These are phyloP conservation scores for Marasmius oreades DNA, from an alignment of 1,284 basidiomycete genomes.

Conservation along the genomic window DNA sequence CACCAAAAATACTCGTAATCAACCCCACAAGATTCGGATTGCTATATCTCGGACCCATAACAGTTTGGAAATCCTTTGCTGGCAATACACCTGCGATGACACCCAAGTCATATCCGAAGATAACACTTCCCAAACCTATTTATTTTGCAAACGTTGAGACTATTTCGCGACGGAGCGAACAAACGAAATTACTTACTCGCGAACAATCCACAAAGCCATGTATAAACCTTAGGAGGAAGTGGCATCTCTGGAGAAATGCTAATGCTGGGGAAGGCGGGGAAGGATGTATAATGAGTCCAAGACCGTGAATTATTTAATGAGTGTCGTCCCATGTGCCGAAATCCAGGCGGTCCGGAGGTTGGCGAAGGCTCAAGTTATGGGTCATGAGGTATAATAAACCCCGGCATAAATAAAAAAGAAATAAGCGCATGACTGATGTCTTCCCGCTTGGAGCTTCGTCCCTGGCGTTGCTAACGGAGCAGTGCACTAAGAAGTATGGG, in stretches of 20 bases:
- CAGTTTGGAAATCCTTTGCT: constrained; percentile 27
- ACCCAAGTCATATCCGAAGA: constrained; percentile 41
- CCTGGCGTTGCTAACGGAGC: too few relatives aligned
- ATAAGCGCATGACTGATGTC: too few relatives aligned
- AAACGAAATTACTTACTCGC: constrained; percentile 33
- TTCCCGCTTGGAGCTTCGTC: too few relatives aligned
- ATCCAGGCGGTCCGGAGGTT: too few relatives aligned
- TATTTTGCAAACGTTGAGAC: not conserved
- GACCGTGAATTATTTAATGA: too few relatives aligned
- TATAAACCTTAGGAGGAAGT: constrained; percentile 45
- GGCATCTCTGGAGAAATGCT: constrained; percentile 22
- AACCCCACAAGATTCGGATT: constrained; percentile 33
- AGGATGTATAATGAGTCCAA: not conserved
- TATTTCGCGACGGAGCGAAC: constrained; percentile 24
- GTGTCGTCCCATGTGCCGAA: too few relatives aligned
- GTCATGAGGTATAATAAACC: too few relatives aligned
- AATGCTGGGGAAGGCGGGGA: not conserved
- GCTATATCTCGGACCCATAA: constrained; percentile 33
- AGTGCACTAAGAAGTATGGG: too few relatives aligned
- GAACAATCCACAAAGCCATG: constrained; percentile 62
- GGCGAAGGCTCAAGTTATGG: too few relatives aligned
- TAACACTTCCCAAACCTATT: constrained; percentile 42
- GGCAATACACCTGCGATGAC: constrained; percentile 38
- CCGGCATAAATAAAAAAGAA: too few relatives aligned
- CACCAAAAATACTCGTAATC: constrained; percentile 38